Evolutionary conservation across 148 eudicot genomes (phyloP).

Genomic region (Rheum nobile): DNA sequence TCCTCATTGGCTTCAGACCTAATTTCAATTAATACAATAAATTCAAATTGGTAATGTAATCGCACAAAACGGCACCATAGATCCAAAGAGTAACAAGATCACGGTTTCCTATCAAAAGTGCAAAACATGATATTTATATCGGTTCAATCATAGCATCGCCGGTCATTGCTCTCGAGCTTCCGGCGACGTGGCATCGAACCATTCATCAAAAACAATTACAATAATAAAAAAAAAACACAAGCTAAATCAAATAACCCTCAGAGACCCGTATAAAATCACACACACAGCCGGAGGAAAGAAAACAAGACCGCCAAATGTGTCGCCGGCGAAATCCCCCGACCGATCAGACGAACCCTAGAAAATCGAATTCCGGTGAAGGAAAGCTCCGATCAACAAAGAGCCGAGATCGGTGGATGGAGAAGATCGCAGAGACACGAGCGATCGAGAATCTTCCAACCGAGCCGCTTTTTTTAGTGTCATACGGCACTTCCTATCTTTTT

Average conservation of each 20-base stretch:
- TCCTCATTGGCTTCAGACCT: no score
- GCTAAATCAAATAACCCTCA: conserved; percentile 32
- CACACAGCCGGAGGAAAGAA: conserved; percentile 33
- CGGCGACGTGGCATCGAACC: conserved; percentile 47
- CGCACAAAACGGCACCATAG: conserved; percentile 62
- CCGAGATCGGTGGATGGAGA: conserved; percentile 25
- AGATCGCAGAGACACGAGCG: conserved; percentile 1
- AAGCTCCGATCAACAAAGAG: conserved; percentile 7
- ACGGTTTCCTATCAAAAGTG: conserved; percentile 62
- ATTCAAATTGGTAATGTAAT: conserved; percentile 38
- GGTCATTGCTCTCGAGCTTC: conserved; percentile 47
- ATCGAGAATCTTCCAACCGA: conserved; percentile 1
- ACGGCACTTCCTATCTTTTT: conserved; percentile 87
- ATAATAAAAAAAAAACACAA: neutral
- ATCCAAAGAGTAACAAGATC: conserved; percentile 27
- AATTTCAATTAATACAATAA: no score
- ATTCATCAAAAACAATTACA: neutral
- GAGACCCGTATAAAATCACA: conserved; percentile 66
- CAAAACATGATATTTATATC: conserved; percentile 33
- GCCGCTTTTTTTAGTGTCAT: conserved; percentile 49
- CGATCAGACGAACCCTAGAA: conserved; percentile 11
- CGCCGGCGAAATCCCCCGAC: conserved; percentile 24
- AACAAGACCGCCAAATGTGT: neutral
- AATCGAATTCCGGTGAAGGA: conserved; percentile 10
- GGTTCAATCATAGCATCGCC: conserved; percentile 68